phyloP scores from a whole-genome alignment of 345 rosid species.

The Camelina hispida region DNA sequence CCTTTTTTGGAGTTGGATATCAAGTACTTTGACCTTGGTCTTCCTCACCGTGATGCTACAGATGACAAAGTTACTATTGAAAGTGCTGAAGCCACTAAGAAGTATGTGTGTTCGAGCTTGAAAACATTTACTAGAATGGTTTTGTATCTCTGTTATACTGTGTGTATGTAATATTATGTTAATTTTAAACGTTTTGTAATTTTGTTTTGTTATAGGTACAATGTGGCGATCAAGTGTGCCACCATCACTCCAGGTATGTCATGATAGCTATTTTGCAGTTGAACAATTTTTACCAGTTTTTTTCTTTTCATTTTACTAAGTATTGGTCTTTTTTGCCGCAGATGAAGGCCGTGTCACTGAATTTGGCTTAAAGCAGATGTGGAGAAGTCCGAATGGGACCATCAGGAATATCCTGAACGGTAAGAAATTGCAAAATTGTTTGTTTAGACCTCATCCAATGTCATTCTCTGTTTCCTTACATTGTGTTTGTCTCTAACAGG shows the following conservation, averaged over 20 bases:
- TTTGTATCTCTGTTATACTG: background rate
- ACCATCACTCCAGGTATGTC: slow-evolving; percentile 93
- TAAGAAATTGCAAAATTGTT: slow-evolving; percentile 38
- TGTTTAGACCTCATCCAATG: background rate
- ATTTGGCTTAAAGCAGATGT: slow-evolving; percentile 89
- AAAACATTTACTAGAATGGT: background rate
- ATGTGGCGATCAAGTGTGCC: slow-evolving; percentile 98
- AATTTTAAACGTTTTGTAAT: background rate
- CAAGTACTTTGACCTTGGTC: slow-evolving; percentile 75
- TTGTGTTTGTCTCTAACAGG: slow-evolving; percentile 54
- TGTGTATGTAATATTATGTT: background rate
- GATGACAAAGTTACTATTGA: slow-evolving; percentile 69
- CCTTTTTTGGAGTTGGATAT: slow-evolving; percentile 83
- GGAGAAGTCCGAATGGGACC: slow-evolving; percentile 98
- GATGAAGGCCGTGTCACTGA: slow-evolving; percentile 95
- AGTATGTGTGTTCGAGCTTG: slow-evolving; percentile 46
- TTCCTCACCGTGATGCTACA: slow-evolving; percentile 69
- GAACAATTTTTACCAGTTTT: background rate
- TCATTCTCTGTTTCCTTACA: slow-evolving; percentile 18
- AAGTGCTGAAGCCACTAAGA: slow-evolving; percentile 77
- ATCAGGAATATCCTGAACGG: slow-evolving; percentile 96
- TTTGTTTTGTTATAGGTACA: slow-evolving; percentile 60
- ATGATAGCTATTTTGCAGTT: background rate
- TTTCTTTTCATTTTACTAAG: slow-evolving; percentile 15
- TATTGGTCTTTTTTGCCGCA: slow-evolving; percentile 40